Base-by-base conservation (phyloP, 139 green algal genomes). In the Tetradesmus obliquus region DNA sequence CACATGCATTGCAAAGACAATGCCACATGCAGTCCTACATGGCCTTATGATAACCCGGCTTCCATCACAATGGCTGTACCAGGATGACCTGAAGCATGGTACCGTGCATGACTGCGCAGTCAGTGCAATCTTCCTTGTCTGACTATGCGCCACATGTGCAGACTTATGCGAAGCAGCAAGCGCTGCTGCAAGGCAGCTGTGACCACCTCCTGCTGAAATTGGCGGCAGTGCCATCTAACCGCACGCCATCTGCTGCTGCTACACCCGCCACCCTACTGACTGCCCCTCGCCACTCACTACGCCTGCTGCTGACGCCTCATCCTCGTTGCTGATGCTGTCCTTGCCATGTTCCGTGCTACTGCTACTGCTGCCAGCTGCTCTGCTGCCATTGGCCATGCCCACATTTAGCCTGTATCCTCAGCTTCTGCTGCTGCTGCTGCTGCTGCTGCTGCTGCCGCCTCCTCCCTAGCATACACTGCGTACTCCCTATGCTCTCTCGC, bases 401-500 rank as follows among this genome's bases (percentile, higher is more conserved):
- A 17, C 80, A 22, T 32, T 17, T 7, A 10, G 19, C 84, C 87
- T 76, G 54, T 74, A 7, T 83, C 87, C 55, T 66, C 22, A 54
- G 4, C 53, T 24, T 15, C 1, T 66, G 57, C 82, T n/a, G 20
- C 54, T 53, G 20, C 84, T 5, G 22, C 60, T 13, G 20, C 71
- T 57, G 53, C 74, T 86, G 55, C 87, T 60, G 54, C 88, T 88
- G 80, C 58, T 58, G 60, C 80, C 24, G 45, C 88, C 15, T 60
- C 80, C 17, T 92, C 88, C 10, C 15, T 69, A 24, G 60, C 66
- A 86, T 94, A 96, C 9, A 95, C 89, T 1, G 92, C 95, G 88
- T 93, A 93, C 13, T 93, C 81, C 55, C 95, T 94, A 88, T 95
- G 96, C 90, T 95, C 81, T 3, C 95, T 79, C 0, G 24, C 74